Conservation (phyloP, 73 alveolate genomes). For the Halteria grandinella region DNA sequence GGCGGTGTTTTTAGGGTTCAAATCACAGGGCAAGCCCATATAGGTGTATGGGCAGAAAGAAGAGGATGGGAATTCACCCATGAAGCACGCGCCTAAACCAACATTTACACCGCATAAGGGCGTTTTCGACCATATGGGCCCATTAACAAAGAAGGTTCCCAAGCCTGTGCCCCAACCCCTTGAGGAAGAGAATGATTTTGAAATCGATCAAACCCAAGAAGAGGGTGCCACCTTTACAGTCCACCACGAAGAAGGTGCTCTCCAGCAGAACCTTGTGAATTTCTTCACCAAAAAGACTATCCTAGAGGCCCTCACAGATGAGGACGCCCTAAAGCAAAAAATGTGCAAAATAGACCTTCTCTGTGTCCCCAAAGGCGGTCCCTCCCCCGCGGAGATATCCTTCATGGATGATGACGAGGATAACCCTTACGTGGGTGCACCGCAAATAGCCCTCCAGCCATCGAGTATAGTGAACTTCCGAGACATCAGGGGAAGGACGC, state of each 20-base stretch:
- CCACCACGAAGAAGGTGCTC: constrained; percentile 29
- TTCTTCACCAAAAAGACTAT: constrained; percentile 25
- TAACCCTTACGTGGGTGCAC: background rate
- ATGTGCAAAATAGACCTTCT: constrained; percentile 8
- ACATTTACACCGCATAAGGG: constrained; percentile 47
- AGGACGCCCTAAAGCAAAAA: constrained; percentile 6
- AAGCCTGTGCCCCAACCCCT: no score
- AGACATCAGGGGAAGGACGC: constrained; percentile 53
- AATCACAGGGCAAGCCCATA: constrained; percentile 6
- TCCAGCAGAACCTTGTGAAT: background rate
- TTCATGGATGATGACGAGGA: background rate
- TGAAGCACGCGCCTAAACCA: constrained; percentile 15
- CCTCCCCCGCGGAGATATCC: background rate
- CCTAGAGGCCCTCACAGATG: constrained; percentile 27
- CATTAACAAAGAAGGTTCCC: no score
- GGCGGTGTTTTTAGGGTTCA: constrained; percentile 31
- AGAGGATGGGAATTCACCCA: background rate
- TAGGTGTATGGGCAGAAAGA: constrained; percentile 15
- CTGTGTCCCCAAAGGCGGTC: background rate
- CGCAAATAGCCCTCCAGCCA: background rate
- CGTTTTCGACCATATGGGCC: constrained; percentile 11
- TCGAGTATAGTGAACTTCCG: constrained; percentile 42
- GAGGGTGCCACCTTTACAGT: no score
- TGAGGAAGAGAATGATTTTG: no score
- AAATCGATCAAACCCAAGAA: no score